Evolutionary conservation across 2,329 filamentous ascomycete species (phyloP).

Genomic region (Aspergillus ruber): DNA sequence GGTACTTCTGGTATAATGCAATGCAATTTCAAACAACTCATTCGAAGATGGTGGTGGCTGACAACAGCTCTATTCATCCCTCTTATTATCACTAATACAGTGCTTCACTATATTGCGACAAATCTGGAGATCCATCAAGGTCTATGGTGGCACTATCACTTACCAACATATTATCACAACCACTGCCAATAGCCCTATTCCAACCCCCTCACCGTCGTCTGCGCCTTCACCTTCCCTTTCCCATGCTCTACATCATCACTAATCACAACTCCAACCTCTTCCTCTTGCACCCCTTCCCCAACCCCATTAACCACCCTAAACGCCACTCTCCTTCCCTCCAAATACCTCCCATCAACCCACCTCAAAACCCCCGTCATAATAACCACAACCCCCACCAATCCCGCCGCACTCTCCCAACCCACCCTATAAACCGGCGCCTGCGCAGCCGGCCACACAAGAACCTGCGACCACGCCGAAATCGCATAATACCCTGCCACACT

Average conservation of each 20-base stretch:
- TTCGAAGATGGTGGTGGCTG: no score
- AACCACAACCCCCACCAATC: conserved; percentile 41
- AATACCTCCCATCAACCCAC: conserved; percentile 39
- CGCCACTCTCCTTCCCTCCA: conserved; percentile 20
- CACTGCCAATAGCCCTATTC: no score
- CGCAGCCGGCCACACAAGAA: conserved; percentile 47
- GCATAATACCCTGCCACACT: conserved; percentile 47
- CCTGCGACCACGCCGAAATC: conserved; percentile 47
- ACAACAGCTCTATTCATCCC: no score
- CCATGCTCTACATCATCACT: background rate
- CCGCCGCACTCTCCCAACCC: conserved; percentile 45
- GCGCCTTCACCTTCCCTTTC: background rate
- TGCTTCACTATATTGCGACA: no score
- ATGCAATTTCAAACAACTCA: no score
- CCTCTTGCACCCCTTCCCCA: conserved; percentile 10
- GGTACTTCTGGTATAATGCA: no score
- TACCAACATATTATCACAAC: no score
- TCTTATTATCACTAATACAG: no score
- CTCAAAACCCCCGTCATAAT: conserved; percentile 40
- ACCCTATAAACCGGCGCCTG: conserved; percentile 47
- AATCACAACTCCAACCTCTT: conserved; percentile 2
- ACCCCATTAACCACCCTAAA: conserved; percentile 7
- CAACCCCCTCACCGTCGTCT: background rate
- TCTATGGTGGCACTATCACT: no score
- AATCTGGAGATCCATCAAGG: no score